Conservation (phyloP, 139 green algal species). For the Dunaliella primolecta region DNA sequence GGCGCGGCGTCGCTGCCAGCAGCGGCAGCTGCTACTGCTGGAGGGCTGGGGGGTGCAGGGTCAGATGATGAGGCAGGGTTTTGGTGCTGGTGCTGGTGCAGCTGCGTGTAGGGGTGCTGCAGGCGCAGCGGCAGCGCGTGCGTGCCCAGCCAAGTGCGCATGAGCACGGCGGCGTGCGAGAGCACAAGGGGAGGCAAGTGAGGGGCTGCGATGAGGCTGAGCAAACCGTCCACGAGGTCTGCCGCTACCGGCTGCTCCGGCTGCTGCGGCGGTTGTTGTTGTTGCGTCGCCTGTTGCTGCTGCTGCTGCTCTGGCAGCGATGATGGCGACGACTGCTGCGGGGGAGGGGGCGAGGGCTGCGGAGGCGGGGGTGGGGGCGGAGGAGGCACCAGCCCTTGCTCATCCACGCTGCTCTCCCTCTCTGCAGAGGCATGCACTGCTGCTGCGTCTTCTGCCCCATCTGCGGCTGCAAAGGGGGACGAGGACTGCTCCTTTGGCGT, state of each 20-base stretch:
- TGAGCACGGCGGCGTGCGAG: not conserved
- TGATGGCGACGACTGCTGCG: too few relatives aligned
- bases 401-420: not conserved
- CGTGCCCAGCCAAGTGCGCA: not conserved
- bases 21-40: too few relatives aligned
- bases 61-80: too few relatives aligned
- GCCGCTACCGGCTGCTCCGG: not conserved
- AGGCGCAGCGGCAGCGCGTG: slow-evolving; percentile 7
- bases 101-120: slow-evolving; percentile 15
- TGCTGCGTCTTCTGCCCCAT: too few relatives aligned
- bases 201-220: not conserved
- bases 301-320: too few relatives aligned
- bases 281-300: too few relatives aligned
- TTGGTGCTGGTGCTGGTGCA: slow-evolving; percentile 6
- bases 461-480: too few relatives aligned
- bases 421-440: too few relatives aligned
- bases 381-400: not conserved
- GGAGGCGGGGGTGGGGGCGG: not conserved
- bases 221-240: not conserved
- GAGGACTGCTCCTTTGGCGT: too few relatives aligned
- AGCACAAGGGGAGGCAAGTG: not conserved
- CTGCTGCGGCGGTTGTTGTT: too few relatives aligned
- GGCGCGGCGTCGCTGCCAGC: not conserved
- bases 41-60: too few relatives aligned
- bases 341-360: not conserved